phyloP scores from a whole-genome alignment of 805 yeast species.

The Suhomyces prunicola region DNA sequence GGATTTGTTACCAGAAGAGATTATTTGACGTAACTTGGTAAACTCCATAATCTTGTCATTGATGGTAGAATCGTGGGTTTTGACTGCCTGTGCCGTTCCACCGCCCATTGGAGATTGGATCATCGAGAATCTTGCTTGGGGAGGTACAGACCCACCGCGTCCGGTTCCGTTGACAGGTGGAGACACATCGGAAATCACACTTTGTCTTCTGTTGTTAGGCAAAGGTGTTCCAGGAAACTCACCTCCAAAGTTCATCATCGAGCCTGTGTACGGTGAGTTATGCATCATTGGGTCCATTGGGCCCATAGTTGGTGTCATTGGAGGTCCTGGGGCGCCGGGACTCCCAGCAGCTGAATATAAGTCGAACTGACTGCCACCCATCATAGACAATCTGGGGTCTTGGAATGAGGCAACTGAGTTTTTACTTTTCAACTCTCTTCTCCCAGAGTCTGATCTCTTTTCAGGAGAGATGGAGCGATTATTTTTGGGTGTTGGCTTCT shows the following conservation, averaged over 20 bases:
- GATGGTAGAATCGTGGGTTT: conserved; percentile 23
- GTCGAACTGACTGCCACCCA: conserved; percentile 1
- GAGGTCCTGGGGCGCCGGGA: not conserved
- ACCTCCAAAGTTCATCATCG: conserved; percentile 16
- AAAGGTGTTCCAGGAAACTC: conserved; percentile 7
- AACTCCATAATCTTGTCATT: conserved; percentile 34
- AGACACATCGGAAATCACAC: not conserved
- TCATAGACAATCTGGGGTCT: conserved; percentile 3
- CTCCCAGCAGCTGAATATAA: not conserved
- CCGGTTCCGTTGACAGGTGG: not conserved
- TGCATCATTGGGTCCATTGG: conserved; percentile 6
- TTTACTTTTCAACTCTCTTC: conserved; percentile 3
- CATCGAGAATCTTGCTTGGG: conserved; percentile 4
- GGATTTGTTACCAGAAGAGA: conserved; percentile 42
- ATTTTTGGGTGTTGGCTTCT: not conserved
- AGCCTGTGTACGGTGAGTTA: conserved; percentile 9
- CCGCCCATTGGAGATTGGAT: not conserved
- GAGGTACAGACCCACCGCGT: not conserved
- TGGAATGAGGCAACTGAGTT: conserved; percentile 3
- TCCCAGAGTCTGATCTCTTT: conserved; percentile 1
- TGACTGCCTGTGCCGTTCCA: conserved; percentile 7
- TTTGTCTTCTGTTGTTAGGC: conserved; percentile 5
- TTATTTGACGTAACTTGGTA: conserved; percentile 29
- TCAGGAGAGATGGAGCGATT: conserved; percentile 1
- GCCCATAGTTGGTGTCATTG: conserved; percentile 5